phyloP scores from a whole-genome alignment of 257 asterid species.

The Solanum corneliomulleri region DNA sequence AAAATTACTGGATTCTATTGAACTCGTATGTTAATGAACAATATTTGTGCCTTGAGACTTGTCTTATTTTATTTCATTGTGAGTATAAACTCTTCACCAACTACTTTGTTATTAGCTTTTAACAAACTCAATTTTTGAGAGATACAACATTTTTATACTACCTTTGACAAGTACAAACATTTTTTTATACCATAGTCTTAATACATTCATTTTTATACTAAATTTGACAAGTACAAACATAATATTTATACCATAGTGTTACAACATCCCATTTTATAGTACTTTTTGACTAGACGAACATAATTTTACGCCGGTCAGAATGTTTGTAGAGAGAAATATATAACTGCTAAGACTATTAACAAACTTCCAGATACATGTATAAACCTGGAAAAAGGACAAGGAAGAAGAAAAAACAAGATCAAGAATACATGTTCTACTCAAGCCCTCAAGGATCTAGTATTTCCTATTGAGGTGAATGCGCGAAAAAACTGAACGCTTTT shows the following conservation, averaged over 20 bases:
- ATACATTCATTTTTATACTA: background rate
- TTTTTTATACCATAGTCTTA: background rate
- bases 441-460: conserved; percentile 36
- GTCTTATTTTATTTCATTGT: too few species aligned
- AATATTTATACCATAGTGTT: background rate
- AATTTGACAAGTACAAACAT: background rate
- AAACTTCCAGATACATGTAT: background rate
- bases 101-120: too few species aligned
- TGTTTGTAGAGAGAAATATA: background rate
- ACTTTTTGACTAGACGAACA: background rate
- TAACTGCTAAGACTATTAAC: background rate
- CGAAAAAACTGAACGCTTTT: conserved; percentile 60
- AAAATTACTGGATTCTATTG: background rate
- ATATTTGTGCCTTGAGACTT: background rate
- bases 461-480: conserved; percentile 39
- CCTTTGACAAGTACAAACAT: background rate
- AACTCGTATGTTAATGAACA: background rate
- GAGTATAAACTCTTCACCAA: too few species aligned
- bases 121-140: too few species aligned
- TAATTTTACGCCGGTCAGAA: background rate
- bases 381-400: background rate
- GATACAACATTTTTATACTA: background rate
- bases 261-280: background rate
- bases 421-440: conserved; percentile 6
- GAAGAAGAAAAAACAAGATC: conserved; percentile 1